These are phyloP conservation scores for Colletotrichum sp. DNA, from an alignment of 2,329 filamentous ascomycete species.

Conservation along the genomic window DNA sequence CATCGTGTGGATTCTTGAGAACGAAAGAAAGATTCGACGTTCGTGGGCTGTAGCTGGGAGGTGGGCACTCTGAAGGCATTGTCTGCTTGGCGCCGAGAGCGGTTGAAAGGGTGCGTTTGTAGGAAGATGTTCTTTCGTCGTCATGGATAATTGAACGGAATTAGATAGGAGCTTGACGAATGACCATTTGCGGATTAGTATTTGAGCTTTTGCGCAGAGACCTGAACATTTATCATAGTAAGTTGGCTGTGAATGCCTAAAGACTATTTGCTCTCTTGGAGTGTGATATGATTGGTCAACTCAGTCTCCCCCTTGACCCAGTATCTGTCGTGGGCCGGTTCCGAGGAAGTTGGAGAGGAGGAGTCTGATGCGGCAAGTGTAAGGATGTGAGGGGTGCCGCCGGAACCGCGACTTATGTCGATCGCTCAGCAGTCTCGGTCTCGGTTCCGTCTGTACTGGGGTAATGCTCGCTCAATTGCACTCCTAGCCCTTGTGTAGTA, in stretches of 20 bases:
- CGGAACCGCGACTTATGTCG: not conserved
- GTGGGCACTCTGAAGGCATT: not conserved
- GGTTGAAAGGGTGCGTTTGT: not conserved
- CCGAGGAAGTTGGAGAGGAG: not conserved
- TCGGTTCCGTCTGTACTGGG: not conserved
- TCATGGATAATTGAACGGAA: not conserved
- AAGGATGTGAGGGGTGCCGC: not conserved
- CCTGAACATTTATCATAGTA: not conserved
- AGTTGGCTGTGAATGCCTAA: not conserved
- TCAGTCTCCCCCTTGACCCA: not conserved
- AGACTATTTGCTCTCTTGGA: not conserved
- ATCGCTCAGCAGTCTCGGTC: not conserved
- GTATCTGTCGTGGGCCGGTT: not conserved
- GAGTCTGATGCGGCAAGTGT: not conserved
- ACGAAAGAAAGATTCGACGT: conserved; percentile 82
- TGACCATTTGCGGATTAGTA: not conserved
- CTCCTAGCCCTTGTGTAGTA: not conserved
- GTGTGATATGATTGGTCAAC: not conserved
- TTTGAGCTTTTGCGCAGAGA: not conserved
- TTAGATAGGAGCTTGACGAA: not conserved
- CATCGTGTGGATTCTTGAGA: conserved; percentile 76
- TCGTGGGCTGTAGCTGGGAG: not conserved
- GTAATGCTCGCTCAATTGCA: not conserved
- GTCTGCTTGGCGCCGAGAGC: not conserved
- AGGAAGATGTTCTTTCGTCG: not conserved